These are phyloP conservation scores for Sarocladium oryzae DNA, from an alignment of 2,329 filamentous ascomycete genomes.

Conservation along the genomic window DNA sequence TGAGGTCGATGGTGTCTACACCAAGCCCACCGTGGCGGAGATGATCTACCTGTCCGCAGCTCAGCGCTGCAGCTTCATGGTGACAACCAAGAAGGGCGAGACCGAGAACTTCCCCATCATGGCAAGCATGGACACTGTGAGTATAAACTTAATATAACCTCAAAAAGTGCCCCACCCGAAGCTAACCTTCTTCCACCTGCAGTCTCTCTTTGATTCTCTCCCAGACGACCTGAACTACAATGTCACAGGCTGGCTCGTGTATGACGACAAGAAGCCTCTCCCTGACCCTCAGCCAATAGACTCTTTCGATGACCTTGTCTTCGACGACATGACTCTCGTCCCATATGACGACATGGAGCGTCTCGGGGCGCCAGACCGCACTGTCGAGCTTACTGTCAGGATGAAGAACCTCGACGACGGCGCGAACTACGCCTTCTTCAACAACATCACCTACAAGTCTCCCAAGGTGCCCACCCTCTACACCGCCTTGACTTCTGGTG, in stretches of 20 bases:
- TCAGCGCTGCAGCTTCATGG: conserved; percentile 57
- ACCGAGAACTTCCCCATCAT: conserved; percentile 61
- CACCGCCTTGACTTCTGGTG: conserved; percentile 59
- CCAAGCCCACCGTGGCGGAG: conserved; percentile 50
- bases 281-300: conserved; percentile 49
- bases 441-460: conserved; percentile 67
- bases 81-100: conserved; percentile 58
- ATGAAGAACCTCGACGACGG: conserved; percentile 58
- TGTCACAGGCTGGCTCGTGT: conserved; percentile 58
- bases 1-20: conserved; percentile 68
- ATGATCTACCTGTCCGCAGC: conserved; percentile 62
- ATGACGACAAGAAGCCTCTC: conserved; percentile 39
- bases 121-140: conserved; percentile 61
- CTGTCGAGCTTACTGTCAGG: conserved; percentile 57
- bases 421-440: conserved; percentile 59
- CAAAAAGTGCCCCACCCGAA: not conserved
- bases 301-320: conserved; percentile 51
- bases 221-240: conserved; percentile 64
- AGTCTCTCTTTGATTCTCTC: conserved; percentile 61
- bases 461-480: conserved; percentile 78
- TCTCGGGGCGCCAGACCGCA: conserved; percentile 54
- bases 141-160: conserved; percentile 13
- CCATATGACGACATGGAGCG: conserved; percentile 60
- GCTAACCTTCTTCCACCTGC: not conserved
- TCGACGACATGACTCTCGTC: conserved; percentile 67